Evolutionary conservation across 257 asterid species (phyloP).

Genomic region (Solanum habrochaites): DNA sequence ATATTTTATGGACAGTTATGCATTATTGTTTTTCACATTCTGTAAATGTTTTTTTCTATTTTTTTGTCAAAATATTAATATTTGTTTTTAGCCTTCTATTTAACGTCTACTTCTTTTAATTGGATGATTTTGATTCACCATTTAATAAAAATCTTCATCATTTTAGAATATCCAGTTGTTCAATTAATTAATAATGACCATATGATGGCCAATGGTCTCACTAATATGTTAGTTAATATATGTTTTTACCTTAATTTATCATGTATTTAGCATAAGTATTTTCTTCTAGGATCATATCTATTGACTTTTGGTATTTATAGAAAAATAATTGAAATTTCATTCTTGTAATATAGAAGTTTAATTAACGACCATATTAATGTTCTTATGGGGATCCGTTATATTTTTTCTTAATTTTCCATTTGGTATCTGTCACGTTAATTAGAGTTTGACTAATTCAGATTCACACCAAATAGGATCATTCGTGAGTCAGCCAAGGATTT

Average conservation of each 20-base stretch:
- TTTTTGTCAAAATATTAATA: not conserved
- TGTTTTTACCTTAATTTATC: not conserved
- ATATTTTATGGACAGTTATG: not conserved
- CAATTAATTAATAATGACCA: not conserved
- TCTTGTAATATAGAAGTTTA: not conserved
- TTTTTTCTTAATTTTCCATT: not conserved
- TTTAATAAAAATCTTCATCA: not conserved
- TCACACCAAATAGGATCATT: not conserved
- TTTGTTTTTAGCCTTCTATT: not conserved
- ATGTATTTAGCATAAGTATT: not conserved
- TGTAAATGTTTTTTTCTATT: not conserved
- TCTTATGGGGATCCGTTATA: not conserved
- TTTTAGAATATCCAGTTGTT: not conserved
- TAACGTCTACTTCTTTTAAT: not conserved
- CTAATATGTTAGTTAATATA: not conserved
- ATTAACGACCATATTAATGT: not conserved
- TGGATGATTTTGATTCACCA: not conserved
- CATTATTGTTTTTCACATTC: not conserved
- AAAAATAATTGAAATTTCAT: not conserved
- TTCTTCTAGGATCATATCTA: not conserved
- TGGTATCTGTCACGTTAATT: too few species aligned
- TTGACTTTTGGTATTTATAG: not conserved
- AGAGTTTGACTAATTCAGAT: not conserved
- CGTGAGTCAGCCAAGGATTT: not conserved
- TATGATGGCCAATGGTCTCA: not conserved